A percentile compares a stretch with the other conserved stretches of the same genome.
Evolutionary conservation across 1,284 basidiomycete species (phyloP).

Genomic region (Tilletia indica): DNA sequence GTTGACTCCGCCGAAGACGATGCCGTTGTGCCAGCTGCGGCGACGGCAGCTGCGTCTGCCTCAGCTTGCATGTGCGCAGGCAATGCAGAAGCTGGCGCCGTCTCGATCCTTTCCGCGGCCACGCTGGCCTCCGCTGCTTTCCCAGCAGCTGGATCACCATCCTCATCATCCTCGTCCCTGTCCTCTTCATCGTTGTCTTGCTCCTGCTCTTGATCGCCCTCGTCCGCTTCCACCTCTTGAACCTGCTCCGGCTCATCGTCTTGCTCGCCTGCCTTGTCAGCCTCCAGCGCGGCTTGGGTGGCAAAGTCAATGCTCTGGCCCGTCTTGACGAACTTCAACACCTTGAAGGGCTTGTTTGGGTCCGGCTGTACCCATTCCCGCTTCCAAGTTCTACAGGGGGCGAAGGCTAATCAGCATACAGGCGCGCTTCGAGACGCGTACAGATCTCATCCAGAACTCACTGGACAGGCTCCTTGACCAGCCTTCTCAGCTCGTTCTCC

Average conservation of each 20-base stretch:
- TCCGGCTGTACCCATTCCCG: slow-evolving; percentile 11
- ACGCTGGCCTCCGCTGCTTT: not conserved
- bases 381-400: not conserved
- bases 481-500: slow-evolving; percentile 18
- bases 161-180: not conserved
- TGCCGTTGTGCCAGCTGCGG: not conserved
- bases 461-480: slow-evolving; percentile 15
- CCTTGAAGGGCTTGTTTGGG: slow-evolving; percentile 14
- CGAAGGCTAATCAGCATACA: not conserved
- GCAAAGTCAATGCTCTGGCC: slow-evolving; percentile 11
- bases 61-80: slow-evolving; percentile 16
- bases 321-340: slow-evolving; percentile 18
- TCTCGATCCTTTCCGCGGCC: not conserved
- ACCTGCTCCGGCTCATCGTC: slow-evolving; percentile 8
- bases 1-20: not conserved
- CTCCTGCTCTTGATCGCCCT: not conserved
- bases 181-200: slow-evolving; percentile 8
- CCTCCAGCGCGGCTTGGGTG: not conserved
- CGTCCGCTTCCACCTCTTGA: not conserved
- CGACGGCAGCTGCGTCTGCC: slow-evolving; percentile 3
- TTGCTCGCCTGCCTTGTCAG: not conserved
- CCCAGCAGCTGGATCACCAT: not conserved
- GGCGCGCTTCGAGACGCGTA: not conserved
- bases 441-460: not conserved
- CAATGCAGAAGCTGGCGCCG: slow-evolving; percentile 6